phyloP scores from a whole-genome alignment of 2,329 filamentous ascomycete genomes.

The Trichoderma cornu-damae region DNA sequence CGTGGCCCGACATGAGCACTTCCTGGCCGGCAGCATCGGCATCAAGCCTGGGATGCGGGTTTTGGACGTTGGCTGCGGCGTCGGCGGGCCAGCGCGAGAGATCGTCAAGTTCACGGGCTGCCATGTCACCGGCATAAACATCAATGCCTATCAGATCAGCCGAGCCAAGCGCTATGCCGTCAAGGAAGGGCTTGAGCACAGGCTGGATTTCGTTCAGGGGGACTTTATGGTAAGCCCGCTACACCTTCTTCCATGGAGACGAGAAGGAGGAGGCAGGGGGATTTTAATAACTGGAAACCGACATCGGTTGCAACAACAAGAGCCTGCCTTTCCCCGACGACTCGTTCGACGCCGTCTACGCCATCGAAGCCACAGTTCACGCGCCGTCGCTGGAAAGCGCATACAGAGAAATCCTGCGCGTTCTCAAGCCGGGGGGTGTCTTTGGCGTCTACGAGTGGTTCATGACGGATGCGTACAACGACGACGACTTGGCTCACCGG shows the following conservation, averaged over 20 bases:
- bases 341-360: conserved; percentile 90
- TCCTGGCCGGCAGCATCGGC: conserved; percentile 83
- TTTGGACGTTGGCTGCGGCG: conserved; percentile 93
- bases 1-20: conserved; percentile 95
- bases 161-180: conserved; percentile 80
- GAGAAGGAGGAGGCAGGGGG: too few species aligned
- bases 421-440: conserved; percentile 89
- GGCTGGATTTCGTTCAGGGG: conserved; percentile 84
- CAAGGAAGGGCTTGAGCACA: conserved; percentile 73
- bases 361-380: conserved; percentile 95
- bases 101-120: conserved; percentile 93
- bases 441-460: conserved; percentile 99
- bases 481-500: conserved; percentile 78
- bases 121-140: conserved; percentile 90
- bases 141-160: conserved; percentile 98
- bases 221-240: conserved; percentile 75
- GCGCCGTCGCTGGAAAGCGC: conserved; percentile 86
- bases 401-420: conserved; percentile 90
- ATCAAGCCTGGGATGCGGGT: conserved; percentile 84
- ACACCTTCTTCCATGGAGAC: too few species aligned
- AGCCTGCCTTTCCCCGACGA: conserved; percentile 95
- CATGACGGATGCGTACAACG: conserved; percentile 95
- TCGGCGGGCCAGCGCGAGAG: conserved; percentile 89
- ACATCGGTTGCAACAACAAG: conserved; percentile 38
- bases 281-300: conserved; percentile 14